phyloP scores from a whole-genome alignment of 257 asterid genomes.

The Solanum pinnatisectum region DNA sequence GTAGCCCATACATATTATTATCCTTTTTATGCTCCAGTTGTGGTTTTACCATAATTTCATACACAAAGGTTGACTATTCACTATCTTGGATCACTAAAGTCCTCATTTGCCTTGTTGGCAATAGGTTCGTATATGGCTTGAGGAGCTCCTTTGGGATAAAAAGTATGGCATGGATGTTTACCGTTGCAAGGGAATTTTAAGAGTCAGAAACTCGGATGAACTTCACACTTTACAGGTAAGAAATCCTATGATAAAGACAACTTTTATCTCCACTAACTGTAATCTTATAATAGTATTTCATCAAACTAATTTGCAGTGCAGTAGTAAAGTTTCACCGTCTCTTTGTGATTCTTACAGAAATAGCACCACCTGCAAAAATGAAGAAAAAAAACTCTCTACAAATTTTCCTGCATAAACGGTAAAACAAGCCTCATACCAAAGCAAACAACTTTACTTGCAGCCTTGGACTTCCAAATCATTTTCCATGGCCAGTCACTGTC shows the following conservation, averaged over 20 bases:
- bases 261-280: background rate
- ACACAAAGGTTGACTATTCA: background rate
- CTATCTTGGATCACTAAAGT: background rate
- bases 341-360: background rate
- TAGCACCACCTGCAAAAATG: background rate
- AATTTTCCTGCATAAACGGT: background rate
- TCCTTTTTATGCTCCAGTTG: background rate
- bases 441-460: background rate
- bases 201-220: conserved; percentile 49
- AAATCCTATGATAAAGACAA: background rate
- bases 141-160: conserved; percentile 92
- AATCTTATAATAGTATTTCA: background rate
- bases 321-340: background rate
- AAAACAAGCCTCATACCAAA: background rate
- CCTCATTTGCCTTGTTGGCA: background rate
- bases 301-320: background rate
- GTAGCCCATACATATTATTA: background rate
- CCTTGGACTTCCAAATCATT: background rate
- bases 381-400: background rate
- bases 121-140: conserved; percentile 71
- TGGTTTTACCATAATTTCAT: background rate
- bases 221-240: conserved; percentile 78
- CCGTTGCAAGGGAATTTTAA: conserved; percentile 86
- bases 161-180: conserved; percentile 86
- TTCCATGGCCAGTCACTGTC: background rate